These are phyloP conservation scores for Fusarium sacchari DNA, from an alignment of 2,329 filamentous ascomycete genomes.

Conservation along the genomic window DNA sequence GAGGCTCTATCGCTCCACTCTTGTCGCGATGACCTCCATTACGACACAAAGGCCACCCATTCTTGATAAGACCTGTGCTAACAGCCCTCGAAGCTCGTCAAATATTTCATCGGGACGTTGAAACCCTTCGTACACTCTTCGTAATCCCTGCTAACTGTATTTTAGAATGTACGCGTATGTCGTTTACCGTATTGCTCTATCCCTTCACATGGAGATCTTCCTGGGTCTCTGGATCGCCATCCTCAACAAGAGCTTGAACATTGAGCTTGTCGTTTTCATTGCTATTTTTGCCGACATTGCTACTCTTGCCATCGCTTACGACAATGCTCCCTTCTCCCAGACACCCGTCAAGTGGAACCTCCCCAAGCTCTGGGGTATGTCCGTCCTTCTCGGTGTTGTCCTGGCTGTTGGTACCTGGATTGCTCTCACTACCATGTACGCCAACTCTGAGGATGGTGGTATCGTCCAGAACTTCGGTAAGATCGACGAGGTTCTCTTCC, in stretches of 20 bases:
- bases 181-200: conserved; percentile 92
- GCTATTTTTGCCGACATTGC: conserved; percentile 95
- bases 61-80: conserved; percentile 56
- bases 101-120: conserved; percentile 75
- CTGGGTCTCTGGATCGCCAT: conserved; percentile 92
- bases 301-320: conserved; percentile 91
- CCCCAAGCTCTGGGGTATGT: conserved; percentile 94
- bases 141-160: neutral
- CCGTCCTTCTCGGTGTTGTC: conserved; percentile 81
- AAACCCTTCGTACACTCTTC: too few relatives aligned
- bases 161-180: conserved; percentile 92
- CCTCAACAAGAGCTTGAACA: conserved; percentile 83
- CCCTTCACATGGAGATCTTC: conserved; percentile 91
- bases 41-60: neutral
- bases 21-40: neutral
- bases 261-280: conserved; percentile 89
- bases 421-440: conserved; percentile 85
- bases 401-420: conserved; percentile 89
- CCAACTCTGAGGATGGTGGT: conserved; percentile 74
- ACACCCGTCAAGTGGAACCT: conserved; percentile 94
- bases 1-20: neutral
- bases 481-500: conserved; percentile 84
- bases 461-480: conserved; percentile 91
- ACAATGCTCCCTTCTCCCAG: conserved; percentile 88
- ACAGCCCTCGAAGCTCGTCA: conserved; percentile 62